These are phyloP conservation scores for Penicillium sp. DNA, from an alignment of 2,329 filamentous ascomycete species.

Conservation along the genomic window DNA sequence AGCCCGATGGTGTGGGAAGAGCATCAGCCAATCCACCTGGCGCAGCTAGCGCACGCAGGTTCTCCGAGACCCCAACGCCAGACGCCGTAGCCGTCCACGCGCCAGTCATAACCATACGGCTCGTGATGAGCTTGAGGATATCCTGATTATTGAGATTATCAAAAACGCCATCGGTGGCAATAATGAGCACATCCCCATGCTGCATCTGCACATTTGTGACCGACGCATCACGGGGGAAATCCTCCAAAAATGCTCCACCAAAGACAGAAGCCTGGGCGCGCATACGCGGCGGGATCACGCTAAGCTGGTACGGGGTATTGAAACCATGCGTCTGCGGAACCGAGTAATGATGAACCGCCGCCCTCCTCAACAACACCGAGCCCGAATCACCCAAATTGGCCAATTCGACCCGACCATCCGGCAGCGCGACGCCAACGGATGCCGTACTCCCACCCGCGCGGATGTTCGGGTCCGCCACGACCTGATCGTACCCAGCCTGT, in stretches of 20 bases:
- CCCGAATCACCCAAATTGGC: slow-evolving; percentile 96
- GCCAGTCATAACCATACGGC: slow-evolving; percentile 69
- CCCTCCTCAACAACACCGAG: slow-evolving; percentile 81
- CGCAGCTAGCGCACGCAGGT: slow-evolving; percentile 56
- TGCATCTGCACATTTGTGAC: slow-evolving; percentile 73
- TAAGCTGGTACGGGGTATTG: slow-evolving; percentile 95
- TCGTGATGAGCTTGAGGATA: slow-evolving; percentile 75
- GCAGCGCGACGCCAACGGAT: slow-evolving; percentile 74
- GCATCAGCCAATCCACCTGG: slow-evolving; percentile 43
- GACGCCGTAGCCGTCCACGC: slow-evolving; percentile 69
- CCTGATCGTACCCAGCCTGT: slow-evolving; percentile 78
- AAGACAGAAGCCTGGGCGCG: slow-evolving; percentile 78
- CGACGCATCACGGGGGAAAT: slow-evolving; percentile 80
- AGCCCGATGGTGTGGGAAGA: slow-evolving; percentile 18
- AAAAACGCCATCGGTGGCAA: slow-evolving; percentile 93
- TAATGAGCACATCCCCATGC: slow-evolving; percentile 89
- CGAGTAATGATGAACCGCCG: slow-evolving; percentile 80
- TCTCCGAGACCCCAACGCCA: slow-evolving; percentile 63
- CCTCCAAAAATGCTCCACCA: slow-evolving; percentile 76
- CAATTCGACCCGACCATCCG: slow-evolving; percentile 74
- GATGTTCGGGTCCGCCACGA: slow-evolving; percentile 72
- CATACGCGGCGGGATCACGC: slow-evolving; percentile 78
- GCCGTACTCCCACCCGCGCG: slow-evolving; percentile 87
- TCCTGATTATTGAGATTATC: slow-evolving; percentile 94
- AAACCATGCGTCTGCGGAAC: slow-evolving; percentile 92